phyloP scores from a whole-genome alignment of 129 eudicot species.

The Tagetes patula region DNA sequence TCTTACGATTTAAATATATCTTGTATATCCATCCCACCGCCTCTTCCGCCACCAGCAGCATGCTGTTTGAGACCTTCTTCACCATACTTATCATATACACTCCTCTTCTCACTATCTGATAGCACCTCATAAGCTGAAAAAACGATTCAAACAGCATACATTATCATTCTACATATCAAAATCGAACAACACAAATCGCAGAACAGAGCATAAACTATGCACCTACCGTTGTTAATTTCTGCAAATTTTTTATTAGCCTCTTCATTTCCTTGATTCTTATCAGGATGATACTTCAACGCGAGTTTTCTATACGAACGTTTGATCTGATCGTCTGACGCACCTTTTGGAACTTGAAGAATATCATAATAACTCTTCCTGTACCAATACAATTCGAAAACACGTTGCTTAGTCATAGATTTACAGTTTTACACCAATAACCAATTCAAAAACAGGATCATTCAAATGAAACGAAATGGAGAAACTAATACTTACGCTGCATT shows the following conservation, averaged over 20 bases:
- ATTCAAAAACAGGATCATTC: not conserved
- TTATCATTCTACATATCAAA: not conserved
- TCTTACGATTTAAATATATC: constrained; percentile 93
- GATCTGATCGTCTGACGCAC: constrained; percentile 88
- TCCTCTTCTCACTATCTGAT: constrained; percentile 89
- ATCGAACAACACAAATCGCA: not conserved
- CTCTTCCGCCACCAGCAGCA: constrained; percentile 94
- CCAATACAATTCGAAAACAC: not conserved
- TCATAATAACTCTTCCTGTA: constrained; percentile 85
- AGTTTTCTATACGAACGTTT: constrained; percentile 83
- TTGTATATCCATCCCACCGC: constrained; percentile 94
- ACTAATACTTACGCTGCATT: constrained; percentile 62
- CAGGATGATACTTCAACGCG: constrained; percentile 89
- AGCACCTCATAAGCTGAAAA: constrained; percentile 86
- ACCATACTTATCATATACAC: constrained; percentile 83
- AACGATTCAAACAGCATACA: not conserved
- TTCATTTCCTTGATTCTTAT: constrained; percentile 92
- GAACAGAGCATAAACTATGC: not conserved
- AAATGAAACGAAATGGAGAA: not conserved
- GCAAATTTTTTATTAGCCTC: constrained; percentile 91
- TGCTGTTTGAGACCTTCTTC: constrained; percentile 98
- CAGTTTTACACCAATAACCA: too few species aligned
- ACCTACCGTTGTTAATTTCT: constrained; percentile 70
- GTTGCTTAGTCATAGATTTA: not conserved
- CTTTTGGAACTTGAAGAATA: constrained; percentile 72